A percentile compares a stretch with the other conserved stretches of the same genome.
Evolutionary conservation across 1,284 basidiomycete species (phyloP).

Genomic region (Baeospora myosura): DNA sequence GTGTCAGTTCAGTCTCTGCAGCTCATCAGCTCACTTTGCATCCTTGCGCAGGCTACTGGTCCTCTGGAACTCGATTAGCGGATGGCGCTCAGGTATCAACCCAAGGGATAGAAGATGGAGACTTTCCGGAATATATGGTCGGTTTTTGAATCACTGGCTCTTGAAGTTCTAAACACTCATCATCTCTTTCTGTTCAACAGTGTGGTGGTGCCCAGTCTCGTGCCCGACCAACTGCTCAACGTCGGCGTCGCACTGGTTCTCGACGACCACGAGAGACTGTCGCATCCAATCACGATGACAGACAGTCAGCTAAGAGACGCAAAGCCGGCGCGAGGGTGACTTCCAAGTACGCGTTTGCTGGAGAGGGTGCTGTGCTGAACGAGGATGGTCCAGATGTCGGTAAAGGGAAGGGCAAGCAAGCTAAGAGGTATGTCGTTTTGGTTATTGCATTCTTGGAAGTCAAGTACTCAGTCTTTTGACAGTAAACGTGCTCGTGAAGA

Average conservation of each 20-base stretch:
- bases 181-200: too few relatives aligned
- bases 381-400: slow-evolving; percentile 32
- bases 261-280: slow-evolving; percentile 33
- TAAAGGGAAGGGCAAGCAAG: slow-evolving; percentile 49
- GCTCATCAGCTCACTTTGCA: slow-evolving; percentile 1
- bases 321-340: slow-evolving; percentile 65
- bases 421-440: slow-evolving; percentile 45
- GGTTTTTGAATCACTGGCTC: slow-evolving; percentile 10
- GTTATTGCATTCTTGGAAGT: too few relatives aligned
- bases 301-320: slow-evolving; percentile 55
- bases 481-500: slow-evolving; percentile 74
- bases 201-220: slow-evolving; percentile 75
- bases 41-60: slow-evolving; percentile 63
- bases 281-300: slow-evolving; percentile 48
- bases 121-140: slow-evolving; percentile 72
- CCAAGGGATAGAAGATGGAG: slow-evolving; percentile 41
- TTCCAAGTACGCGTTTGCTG: slow-evolving; percentile 49
- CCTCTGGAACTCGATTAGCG: slow-evolving; percentile 58
- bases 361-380: slow-evolving; percentile 47
- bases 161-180: slow-evolving; percentile 5
- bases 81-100: slow-evolving; percentile 53
- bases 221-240: slow-evolving; percentile 40
- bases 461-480: slow-evolving; percentile 3
- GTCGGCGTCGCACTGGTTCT: slow-evolving; percentile 25
- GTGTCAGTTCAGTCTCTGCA: slow-evolving; percentile 6